These are phyloP conservation scores for Cyberlindnera mrakii DNA, from an alignment of 805 yeast genomes.

Conservation along the genomic window DNA sequence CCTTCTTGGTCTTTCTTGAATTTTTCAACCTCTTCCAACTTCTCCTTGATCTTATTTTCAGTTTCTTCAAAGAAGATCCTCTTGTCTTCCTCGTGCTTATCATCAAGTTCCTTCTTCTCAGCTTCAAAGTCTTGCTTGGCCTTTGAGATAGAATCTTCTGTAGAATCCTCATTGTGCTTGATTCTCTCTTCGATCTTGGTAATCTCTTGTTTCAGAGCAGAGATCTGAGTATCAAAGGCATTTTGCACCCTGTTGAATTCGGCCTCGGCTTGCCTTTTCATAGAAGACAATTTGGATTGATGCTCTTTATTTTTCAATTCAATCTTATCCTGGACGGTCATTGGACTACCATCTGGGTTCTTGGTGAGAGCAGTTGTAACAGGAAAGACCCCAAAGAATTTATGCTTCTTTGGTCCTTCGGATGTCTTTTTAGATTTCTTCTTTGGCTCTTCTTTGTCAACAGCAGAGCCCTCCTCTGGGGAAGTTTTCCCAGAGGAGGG, in stretches of 20 bases:
- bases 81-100: conserved; percentile 20
- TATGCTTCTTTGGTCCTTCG: conserved; percentile 5
- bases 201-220: conserved; percentile 19
- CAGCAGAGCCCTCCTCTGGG: background rate
- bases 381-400: conserved; percentile 12
- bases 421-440: conserved; percentile 5
- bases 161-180: conserved; percentile 7
- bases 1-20: conserved; percentile 16
- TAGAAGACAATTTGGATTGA: conserved; percentile 7
- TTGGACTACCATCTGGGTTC: conserved; percentile 10
- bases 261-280: conserved; percentile 14
- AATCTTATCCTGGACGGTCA: conserved; percentile 18
- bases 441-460: conserved; percentile 4
- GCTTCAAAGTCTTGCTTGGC: conserved; percentile 14
- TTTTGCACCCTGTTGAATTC: conserved; percentile 15
- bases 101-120: conserved; percentile 14
- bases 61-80: conserved; percentile 17
- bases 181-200: conserved; percentile 16
- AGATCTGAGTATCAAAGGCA: conserved; percentile 17
- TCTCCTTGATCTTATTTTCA: conserved; percentile 14
- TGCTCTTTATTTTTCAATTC: conserved; percentile 15
- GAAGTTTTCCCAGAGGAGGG: background rate
- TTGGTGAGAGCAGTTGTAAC: conserved; percentile 5
- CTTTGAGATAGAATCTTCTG: conserved; percentile 11
- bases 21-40: conserved; percentile 17